Evolutionary conservation across 768 basidiomycete genomes (phyloP).

Genomic region (Serendipita indica): DNA sequence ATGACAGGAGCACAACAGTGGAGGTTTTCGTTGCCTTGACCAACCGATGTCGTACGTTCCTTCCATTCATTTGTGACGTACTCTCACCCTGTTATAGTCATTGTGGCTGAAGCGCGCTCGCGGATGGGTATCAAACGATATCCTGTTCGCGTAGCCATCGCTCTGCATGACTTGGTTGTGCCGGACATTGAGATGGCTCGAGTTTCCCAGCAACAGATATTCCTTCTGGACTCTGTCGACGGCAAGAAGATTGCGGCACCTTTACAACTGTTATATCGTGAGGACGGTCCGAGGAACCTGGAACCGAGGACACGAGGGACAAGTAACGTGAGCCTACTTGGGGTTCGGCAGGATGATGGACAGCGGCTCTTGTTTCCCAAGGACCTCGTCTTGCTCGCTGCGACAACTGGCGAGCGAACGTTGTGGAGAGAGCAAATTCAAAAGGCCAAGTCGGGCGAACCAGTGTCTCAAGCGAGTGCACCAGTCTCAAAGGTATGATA

Average conservation of each 20-base stretch:
- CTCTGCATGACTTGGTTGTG: not conserved
- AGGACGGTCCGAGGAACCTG: not conserved
- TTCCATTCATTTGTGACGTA: not conserved
- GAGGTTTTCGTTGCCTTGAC: not conserved
- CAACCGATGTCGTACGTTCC: not conserved
- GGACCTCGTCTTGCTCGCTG: not conserved
- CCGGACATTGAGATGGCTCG: not conserved
- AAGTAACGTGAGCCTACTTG: not conserved
- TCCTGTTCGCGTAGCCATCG: not conserved
- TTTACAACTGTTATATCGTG: not conserved
- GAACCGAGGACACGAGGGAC: not conserved
- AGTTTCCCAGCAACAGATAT: constrained; percentile 5
- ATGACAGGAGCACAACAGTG: not conserved
- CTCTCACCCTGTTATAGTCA: not conserved
- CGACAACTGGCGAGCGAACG: not conserved
- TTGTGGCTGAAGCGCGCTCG: not conserved
- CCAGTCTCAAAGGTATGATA: not conserved
- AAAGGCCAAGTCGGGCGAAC: not conserved
- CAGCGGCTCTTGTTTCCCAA: not conserved
- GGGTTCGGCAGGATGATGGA: not conserved
- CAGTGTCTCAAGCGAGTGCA: not conserved
- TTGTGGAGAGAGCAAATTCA: not conserved
- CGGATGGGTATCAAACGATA: not conserved
- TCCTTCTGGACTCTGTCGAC: not conserved
- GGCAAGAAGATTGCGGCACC: not conserved